phyloP scores from a whole-genome alignment of 1,284 basidiomycete genomes.

The Peniophora sp. region DNA sequence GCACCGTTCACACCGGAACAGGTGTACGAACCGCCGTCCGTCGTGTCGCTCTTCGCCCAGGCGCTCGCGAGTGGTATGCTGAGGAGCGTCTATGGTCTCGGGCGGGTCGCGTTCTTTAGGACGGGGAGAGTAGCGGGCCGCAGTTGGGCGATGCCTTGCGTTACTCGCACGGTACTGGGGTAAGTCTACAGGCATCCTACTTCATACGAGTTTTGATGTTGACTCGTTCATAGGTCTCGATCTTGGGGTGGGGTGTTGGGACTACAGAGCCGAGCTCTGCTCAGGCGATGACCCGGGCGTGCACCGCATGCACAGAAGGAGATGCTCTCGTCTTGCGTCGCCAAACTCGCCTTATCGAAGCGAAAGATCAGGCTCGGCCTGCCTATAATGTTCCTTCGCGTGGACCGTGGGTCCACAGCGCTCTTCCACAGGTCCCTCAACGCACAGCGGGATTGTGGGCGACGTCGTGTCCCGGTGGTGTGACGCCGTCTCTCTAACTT shows the following conservation, averaged over 20 bases:
- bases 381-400: background rate
- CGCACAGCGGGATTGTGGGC: slow-evolving; percentile 28
- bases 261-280: background rate
- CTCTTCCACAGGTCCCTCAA: slow-evolving; percentile 25
- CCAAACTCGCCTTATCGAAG: background rate
- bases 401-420: background rate
- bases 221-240: background rate
- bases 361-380: background rate
- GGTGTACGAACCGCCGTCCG: no score
- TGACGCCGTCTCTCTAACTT: slow-evolving; percentile 42
- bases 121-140: slow-evolving; percentile 16
- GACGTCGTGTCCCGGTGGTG: slow-evolving; percentile 38
- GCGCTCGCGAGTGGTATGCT: no score
- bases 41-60: no score
- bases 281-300: background rate
- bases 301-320: background rate
- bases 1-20: no score
- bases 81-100: no score
- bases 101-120: slow-evolving; percentile 36
- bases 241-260: no score
- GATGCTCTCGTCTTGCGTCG: background rate
- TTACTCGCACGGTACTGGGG: slow-evolving; percentile 16
- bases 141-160: slow-evolving; percentile 30
- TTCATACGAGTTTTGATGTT: slow-evolving; percentile 1
- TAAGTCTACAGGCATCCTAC: slow-evolving; percentile 21